phyloP scores from a whole-genome alignment of 768 basidiomycete genomes.

The Tylopilus subfusipes region DNA sequence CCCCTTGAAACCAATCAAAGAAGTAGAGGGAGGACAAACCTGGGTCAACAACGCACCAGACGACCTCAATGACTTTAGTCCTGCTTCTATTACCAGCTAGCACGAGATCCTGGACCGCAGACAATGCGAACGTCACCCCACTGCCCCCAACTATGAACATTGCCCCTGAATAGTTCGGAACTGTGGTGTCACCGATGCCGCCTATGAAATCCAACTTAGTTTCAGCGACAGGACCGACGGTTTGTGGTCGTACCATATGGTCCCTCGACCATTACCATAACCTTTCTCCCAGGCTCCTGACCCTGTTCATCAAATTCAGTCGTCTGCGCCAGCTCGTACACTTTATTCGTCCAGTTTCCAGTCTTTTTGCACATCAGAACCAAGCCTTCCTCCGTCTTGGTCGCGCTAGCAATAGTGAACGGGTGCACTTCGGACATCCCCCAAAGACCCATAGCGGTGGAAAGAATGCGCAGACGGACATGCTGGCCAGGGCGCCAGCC shows the following conservation, averaged over 20 bases:
- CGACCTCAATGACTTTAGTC: slow-evolving; percentile 56
- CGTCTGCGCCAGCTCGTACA: slow-evolving; percentile 49
- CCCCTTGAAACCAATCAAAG: background rate
- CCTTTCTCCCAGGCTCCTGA: slow-evolving; percentile 16
- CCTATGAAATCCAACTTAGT: slow-evolving; percentile 30
- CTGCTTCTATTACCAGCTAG: slow-evolving; percentile 44
- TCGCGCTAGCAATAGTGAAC: slow-evolving; percentile 74
- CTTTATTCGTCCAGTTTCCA: slow-evolving; percentile 59
- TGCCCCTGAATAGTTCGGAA: slow-evolving; percentile 62
- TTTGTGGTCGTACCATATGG: slow-evolving; percentile 40
- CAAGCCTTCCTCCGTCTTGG: slow-evolving; percentile 54
- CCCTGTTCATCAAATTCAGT: slow-evolving; percentile 25
- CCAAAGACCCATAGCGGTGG: slow-evolving; percentile 49
- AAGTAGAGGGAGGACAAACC: slow-evolving; percentile 30
- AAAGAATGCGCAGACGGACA: slow-evolving; percentile 65
- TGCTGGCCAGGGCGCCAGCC: slow-evolving; percentile 89
- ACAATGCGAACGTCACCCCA: slow-evolving; percentile 69
- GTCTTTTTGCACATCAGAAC: slow-evolving; percentile 62
- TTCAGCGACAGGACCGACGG: background rate
- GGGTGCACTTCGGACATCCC: slow-evolving; percentile 69
- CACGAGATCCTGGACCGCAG: slow-evolving; percentile 62
- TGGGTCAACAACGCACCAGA: slow-evolving; percentile 63
- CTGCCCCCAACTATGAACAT: slow-evolving; percentile 74
- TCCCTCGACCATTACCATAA: slow-evolving; percentile 49
- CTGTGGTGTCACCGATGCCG: slow-evolving; percentile 56